phyloP scores from a whole-genome alignment of 768 basidiomycete species.

The Cubamyces sp. region DNA sequence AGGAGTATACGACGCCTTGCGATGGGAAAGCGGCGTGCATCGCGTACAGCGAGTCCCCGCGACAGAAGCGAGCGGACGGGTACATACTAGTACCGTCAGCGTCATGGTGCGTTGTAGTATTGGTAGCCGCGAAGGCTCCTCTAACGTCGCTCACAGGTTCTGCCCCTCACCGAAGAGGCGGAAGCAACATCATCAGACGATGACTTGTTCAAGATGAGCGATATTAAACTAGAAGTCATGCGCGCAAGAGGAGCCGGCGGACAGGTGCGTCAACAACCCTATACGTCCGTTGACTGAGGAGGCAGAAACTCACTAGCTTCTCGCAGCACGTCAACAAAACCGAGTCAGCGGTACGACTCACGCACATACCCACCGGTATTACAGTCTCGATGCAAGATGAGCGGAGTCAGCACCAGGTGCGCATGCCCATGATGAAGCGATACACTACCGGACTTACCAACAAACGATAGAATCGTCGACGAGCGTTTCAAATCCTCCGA shows the following conservation, averaged over 20 bases:
- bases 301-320: neutral
- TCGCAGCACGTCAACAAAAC: conserved; percentile 95
- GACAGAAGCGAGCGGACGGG: conserved; percentile 85
- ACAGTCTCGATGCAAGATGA: conserved; percentile 99
- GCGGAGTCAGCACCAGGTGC: conserved; percentile 90
- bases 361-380: conserved; percentile 90
- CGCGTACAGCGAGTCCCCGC: conserved; percentile 92
- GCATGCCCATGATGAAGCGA: conserved; percentile 17
- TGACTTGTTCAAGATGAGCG: conserved; percentile 79
- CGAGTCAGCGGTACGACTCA: conserved; percentile 94
- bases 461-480: conserved; percentile 77
- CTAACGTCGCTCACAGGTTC: conserved; percentile 53
- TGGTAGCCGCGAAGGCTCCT: too few species aligned
- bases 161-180: conserved; percentile 76
- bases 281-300: neutral
- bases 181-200: conserved; percentile 49
- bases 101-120: conserved; percentile 63
- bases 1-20: conserved; percentile 76
- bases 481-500: conserved; percentile 88
- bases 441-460: neutral
- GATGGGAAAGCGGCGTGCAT: conserved; percentile 96
- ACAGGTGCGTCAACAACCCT: conserved; percentile 55
- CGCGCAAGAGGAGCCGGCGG: conserved; percentile 96
- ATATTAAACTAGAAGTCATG: conserved; percentile 93
- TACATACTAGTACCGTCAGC: conserved; percentile 91